Evolutionary conservation across 2,329 filamentous ascomycete species (phyloP).

Genomic region (Neonectria hederae): DNA sequence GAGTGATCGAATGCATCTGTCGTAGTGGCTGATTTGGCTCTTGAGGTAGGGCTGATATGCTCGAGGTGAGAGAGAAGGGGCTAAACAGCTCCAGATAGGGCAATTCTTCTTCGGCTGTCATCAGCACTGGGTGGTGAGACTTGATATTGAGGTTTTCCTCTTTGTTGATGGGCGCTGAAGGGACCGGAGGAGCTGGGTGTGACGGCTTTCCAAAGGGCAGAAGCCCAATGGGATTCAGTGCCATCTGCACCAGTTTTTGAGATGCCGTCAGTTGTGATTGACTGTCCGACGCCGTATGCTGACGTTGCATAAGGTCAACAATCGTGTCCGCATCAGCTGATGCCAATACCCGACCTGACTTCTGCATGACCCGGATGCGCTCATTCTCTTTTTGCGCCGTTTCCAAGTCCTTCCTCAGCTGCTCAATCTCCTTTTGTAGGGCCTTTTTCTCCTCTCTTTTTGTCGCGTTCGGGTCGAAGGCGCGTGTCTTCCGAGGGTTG

Average conservation of each 20-base stretch:
- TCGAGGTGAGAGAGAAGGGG: slow-evolving; percentile 69
- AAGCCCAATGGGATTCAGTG: slow-evolving; percentile 61
- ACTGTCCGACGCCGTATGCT: slow-evolving; percentile 51
- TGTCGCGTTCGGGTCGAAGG: slow-evolving; percentile 53
- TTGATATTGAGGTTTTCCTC: slow-evolving; percentile 53
- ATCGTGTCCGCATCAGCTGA: slow-evolving; percentile 50
- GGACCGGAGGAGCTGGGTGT: slow-evolving; percentile 39
- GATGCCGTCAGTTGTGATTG: slow-evolving; percentile 43
- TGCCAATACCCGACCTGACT: slow-evolving; percentile 50
- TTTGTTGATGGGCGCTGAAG: slow-evolving; percentile 37
- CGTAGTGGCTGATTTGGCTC: slow-evolving; percentile 49
- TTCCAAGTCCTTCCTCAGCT: slow-evolving; percentile 67
- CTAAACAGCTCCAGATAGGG: slow-evolving; percentile 78
- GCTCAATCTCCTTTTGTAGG: slow-evolving; percentile 64
- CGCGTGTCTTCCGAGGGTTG: slow-evolving; percentile 11
- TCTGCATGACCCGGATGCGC: slow-evolving; percentile 56
- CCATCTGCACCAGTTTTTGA: slow-evolving; percentile 57
- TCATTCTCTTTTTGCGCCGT: slow-evolving; percentile 67
- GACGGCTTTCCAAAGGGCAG: slow-evolving; percentile 59
- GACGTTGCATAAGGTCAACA: slow-evolving; percentile 50
- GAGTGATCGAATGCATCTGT: slow-evolving; percentile 66
- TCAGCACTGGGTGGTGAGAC: slow-evolving; percentile 72
- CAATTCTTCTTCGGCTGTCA: slow-evolving; percentile 71
- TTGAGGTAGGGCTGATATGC: slow-evolving; percentile 56
- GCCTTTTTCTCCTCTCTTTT: slow-evolving; percentile 64